Evolutionary conservation across 2,329 filamentous ascomycete species (phyloP), one percentile per base, ranked within the genome.

Genomic region (Aspergillus fijiensis): DNA sequence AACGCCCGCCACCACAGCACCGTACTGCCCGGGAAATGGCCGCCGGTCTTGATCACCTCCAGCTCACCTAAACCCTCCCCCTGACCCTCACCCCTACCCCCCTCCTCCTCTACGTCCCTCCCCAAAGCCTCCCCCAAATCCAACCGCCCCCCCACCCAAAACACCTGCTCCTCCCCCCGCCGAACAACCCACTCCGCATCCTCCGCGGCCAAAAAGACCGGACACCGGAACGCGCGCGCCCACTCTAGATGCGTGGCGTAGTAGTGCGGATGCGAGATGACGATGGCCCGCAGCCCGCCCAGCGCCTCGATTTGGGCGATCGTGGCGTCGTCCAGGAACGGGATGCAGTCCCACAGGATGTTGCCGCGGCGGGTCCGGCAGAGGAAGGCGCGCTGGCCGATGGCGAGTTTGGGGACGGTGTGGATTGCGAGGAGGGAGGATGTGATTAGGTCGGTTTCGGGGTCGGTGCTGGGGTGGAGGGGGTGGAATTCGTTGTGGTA

Each of bases 261-360:
- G 76, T 90, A 96, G 72, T 96, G 91, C 55, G 91, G 91, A 75
- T 96, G 90, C 11, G 84, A 87, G 63, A 93, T 91, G 65, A 87
- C 86, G 50, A 95, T 92, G 0, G 88, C 90, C 35, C 79, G 78
- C 12, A 96, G 70, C 0, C 89, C 89, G 49, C 90, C 90, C 6
- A 87, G 79, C 0, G 70, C 71, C 5, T 83, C 80, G 67, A 94
- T 85, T 58, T 74, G 72, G 0, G 47, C 1, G 0, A 90, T 74
- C 0, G 90, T 93, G 3, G 81, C 81, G 1, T 82, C 75, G 70
- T 93, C 89, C 3, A 95, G 77, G 64, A 87, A 85, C 0, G 89
- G 83, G 59, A 95, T 79, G 63, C 89, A 87, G 74, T 95, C 91
- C 91, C 91, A 96, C 1, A 95, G 83, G 1, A 95, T 75, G 71